Evolutionary conservation across 2,329 filamentous ascomycete species (phyloP), one percentile per base, ranked within the genome.

Genomic region (Diplocarpon rosae): DNA sequence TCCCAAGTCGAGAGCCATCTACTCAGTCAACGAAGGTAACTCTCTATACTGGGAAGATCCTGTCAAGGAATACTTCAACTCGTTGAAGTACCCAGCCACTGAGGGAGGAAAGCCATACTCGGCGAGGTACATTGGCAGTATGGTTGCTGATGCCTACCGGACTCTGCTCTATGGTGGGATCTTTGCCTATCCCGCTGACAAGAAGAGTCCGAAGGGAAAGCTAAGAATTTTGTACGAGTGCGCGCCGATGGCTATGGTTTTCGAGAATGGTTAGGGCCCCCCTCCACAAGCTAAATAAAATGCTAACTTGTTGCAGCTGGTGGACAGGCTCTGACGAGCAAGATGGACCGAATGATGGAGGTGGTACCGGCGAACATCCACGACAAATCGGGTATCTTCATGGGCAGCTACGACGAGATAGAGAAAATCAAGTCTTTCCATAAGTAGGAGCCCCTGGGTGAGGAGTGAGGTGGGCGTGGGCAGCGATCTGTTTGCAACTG

Each of bases 11-110:
- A 78, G 89, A 52, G 68, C 81, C 52, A 98, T 98, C 66, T 98
- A 98, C 78, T 94, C 86, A 24, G 88, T 94, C 69, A 98, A 98
- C 70, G 92, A 98, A 75, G 92, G 92, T 56, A 98, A 98, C 75
- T 90, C 84, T 56, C 71, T 92, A 53, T 96, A 95, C 76, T 98
- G 92, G 92, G 80, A 89, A 52, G 84, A 93, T 37, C 76, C 79
- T 53, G 86, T 88, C 59, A 86, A 86, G 67, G 71, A 79, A 57
- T 98, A 95, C 73, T 88, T 95, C 68, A 76, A 92, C 64, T 83
- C 80, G 43, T 73, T 98, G 62, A 98, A 98, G 72, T 77, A 75
- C 63, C 85, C 88, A 5, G 72, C 77, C 56, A 69, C 66, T 45
- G 69, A 76, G 45, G 70, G 74, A 48, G 82, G 79, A 53, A 95